phyloP scores from a whole-genome alignment of 176 grass and related monocot species.

The Musa beccarii region DNA sequence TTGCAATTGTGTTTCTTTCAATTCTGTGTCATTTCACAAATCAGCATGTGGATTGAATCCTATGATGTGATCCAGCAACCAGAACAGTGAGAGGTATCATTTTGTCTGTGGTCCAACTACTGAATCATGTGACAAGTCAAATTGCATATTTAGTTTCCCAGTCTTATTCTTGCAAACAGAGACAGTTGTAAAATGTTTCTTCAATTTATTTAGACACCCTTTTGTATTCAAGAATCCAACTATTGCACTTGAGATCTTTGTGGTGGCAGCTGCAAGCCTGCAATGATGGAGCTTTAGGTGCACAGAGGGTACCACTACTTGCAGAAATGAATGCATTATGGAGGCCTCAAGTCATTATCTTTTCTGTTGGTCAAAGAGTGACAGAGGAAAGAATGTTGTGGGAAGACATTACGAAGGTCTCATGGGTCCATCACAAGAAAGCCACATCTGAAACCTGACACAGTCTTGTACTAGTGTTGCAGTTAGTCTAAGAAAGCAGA shows the following conservation, averaged over 20 bases:
- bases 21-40: background rate
- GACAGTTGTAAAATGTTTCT: background rate
- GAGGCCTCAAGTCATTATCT: background rate
- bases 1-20: background rate
- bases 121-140: background rate
- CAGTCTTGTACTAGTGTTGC: background rate
- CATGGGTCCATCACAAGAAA: background rate
- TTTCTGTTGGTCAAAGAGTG: background rate
- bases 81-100: background rate
- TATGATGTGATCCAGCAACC: background rate
- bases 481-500: background rate
- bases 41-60: background rate
- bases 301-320: background rate
- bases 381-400: background rate
- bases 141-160: background rate
- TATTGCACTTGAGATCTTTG: background rate
- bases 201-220: background rate
- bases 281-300: background rate
- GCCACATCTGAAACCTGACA: background rate
- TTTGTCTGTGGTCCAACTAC: background rate
- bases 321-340: background rate
- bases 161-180: background rate
- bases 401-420: no score
- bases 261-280: conserved; percentile 1
- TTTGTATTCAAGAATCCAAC: background rate